phyloP scores from a whole-genome alignment of 164 flowering plant genomes.

The Buxus sempervirens region DNA sequence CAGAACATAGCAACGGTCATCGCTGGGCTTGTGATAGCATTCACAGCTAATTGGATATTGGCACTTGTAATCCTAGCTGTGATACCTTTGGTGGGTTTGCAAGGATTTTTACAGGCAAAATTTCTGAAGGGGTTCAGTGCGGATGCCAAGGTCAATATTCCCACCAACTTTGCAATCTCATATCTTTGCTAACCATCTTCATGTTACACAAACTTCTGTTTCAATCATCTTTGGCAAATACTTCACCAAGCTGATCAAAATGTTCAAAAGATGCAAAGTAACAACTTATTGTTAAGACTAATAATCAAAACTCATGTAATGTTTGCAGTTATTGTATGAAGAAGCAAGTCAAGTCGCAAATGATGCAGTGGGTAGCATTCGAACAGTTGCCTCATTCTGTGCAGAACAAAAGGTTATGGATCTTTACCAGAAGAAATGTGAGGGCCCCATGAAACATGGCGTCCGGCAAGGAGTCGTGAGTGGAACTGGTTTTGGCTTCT shows the following conservation, averaged over 20 bases:
- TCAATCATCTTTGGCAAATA: no score
- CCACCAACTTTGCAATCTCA: neutral
- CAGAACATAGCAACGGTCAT: conserved; percentile 36
- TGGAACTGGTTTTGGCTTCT: neutral
- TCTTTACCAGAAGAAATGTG: conserved; percentile 20
- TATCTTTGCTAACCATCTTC: neutral
- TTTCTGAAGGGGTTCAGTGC: conserved; percentile 34
- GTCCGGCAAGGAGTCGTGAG: neutral
- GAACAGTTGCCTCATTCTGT: conserved; percentile 26
- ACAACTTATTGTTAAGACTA: neutral
- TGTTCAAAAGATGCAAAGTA: no score
- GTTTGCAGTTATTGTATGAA: conserved; percentile 19
- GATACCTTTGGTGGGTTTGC: conserved; percentile 32
- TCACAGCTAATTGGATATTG: conserved; percentile 40
- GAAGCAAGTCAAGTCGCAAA: conserved; percentile 8
- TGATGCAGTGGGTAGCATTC: conserved; percentile 21
- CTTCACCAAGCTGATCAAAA: no score
- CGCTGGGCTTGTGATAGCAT: conserved; percentile 37
- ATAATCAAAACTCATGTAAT: neutral
- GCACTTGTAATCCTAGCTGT: conserved; percentile 30
- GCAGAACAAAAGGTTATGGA: conserved; percentile 24
- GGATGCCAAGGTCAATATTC: conserved; percentile 35
- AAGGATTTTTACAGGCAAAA: conserved; percentile 32
- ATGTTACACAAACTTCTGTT: no score
- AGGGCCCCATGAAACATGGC: conserved; percentile 13